A percentile compares a stretch with the other conserved stretches of the same genome.
phyloP scores from a whole-genome alignment of 202 grass and related monocot genomes.

The Alloteropsis angusta region DNA sequence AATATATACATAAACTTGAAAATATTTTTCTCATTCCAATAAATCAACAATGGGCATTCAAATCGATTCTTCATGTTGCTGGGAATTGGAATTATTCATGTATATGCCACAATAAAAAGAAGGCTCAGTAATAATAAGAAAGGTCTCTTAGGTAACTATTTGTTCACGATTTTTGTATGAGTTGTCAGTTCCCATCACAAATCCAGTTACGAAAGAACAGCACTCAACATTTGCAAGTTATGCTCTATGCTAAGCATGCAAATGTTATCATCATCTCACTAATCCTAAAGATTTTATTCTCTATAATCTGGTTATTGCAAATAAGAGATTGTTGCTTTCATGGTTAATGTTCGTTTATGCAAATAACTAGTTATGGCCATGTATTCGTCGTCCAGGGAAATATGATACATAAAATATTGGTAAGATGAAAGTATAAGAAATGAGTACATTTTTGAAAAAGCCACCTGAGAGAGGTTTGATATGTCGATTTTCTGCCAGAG shows the following conservation, averaged over 20 bases:
- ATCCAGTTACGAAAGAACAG: not conserved
- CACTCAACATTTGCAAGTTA: not conserved
- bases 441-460: slow-evolving; percentile 51
- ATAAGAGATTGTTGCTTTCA: not conserved
- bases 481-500: slow-evolving; percentile 70
- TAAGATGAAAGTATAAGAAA: slow-evolving; percentile 54
- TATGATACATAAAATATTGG: slow-evolving; percentile 16
- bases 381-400: not conserved
- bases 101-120: not conserved
- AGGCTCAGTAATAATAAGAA: not conserved
- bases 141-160: not conserved
- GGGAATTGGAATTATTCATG: not conserved
- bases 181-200: not conserved
- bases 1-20: not conserved
- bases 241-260: not conserved
- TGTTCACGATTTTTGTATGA: not conserved
- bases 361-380: not conserved
- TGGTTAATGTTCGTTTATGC: not conserved
- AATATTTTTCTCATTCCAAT: not conserved
- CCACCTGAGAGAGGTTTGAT: slow-evolving; percentile 74
- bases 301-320: not conserved
- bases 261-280: not conserved
- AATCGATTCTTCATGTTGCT: not conserved
- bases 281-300: not conserved
- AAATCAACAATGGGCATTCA: not conserved